These are phyloP conservation scores for Diaporthe ilicicola DNA, from an alignment of 2,329 filamentous ascomycete genomes.

Conservation along the genomic window DNA sequence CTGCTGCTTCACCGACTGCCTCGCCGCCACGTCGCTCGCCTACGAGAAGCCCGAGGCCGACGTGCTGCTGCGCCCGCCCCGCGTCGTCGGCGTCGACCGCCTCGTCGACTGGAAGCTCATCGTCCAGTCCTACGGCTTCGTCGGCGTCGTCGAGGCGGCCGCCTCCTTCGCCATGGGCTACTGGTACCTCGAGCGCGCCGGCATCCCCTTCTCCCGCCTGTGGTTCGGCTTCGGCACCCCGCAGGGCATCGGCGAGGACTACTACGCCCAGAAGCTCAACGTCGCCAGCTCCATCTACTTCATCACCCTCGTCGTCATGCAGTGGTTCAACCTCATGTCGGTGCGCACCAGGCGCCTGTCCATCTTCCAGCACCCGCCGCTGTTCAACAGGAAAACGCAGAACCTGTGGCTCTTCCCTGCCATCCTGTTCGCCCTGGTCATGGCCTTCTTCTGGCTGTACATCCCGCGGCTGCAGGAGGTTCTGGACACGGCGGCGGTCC, in stretches of 20 bases:
- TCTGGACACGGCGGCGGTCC: slow-evolving; percentile 69
- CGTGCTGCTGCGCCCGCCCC: slow-evolving; percentile 73
- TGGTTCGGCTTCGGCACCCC: slow-evolving; percentile 75
- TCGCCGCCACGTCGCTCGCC: slow-evolving; percentile 75
- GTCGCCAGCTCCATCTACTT: slow-evolving; percentile 80
- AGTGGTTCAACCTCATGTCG: slow-evolving; percentile 79
- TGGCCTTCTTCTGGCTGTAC: slow-evolving; percentile 77
- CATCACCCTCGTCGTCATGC: slow-evolving; percentile 82
- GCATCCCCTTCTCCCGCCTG: slow-evolving; percentile 69
- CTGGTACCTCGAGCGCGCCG: slow-evolving; percentile 70
- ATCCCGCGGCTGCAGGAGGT: slow-evolving; percentile 70
- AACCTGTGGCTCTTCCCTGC: slow-evolving; percentile 77
- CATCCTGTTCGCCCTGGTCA: slow-evolving; percentile 72
- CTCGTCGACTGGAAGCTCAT: slow-evolving; percentile 79
- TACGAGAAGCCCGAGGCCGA: slow-evolving; percentile 83
- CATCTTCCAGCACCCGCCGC: slow-evolving; percentile 77
- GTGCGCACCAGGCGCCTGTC: slow-evolving; percentile 71
- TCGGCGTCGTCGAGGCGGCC: slow-evolving; percentile 70
- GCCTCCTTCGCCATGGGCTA: slow-evolving; percentile 71
- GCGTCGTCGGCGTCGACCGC: slow-evolving; percentile 73
- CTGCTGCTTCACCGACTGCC: slow-evolving; percentile 80
- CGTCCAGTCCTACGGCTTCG: slow-evolving; percentile 75
- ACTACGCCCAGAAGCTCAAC: slow-evolving; percentile 64
- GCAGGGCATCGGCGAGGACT: slow-evolving; percentile 59
- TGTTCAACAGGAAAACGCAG: slow-evolving; percentile 69